Percentiles rank a stretch among this genome's conserved stretches.
phyloP scores from a whole-genome alignment of 495 filamentous ascomycete genomes.

The Glonium stellatum region DNA sequence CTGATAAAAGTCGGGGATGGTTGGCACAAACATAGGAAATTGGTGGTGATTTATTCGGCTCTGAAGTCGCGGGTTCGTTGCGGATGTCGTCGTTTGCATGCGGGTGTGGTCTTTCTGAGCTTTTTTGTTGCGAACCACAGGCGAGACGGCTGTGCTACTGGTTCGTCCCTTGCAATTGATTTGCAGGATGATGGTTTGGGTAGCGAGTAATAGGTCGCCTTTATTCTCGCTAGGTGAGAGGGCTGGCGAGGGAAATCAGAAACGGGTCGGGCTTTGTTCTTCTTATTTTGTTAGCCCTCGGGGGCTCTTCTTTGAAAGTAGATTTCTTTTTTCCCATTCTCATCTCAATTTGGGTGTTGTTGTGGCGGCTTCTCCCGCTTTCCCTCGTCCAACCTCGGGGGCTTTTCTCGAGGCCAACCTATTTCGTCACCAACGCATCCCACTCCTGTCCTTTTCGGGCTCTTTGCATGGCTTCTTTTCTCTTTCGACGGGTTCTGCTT shows the following conservation, averaged over 20 bases:
- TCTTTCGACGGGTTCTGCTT: background rate
- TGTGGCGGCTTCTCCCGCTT: background rate
- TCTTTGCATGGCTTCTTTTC: background rate
- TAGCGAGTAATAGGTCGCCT: constrained; percentile 10
- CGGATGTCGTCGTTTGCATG: constrained; percentile 20
- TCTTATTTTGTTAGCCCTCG: background rate
- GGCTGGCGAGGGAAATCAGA: background rate
- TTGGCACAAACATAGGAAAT: constrained; percentile 18
- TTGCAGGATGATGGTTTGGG: constrained; percentile 15
- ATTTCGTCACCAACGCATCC: background rate
- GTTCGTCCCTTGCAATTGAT: background rate
- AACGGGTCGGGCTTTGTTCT: background rate
- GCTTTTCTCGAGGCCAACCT: background rate
- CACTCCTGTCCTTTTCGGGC: background rate
- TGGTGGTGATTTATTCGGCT: constrained; percentile 4
- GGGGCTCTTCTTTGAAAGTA: constrained; percentile 24
- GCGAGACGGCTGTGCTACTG: background rate
- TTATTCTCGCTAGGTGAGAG: background rate
- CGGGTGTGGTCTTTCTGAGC: constrained; percentile 21
- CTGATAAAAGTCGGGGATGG: constrained; percentile 22
- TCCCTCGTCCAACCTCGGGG: background rate
- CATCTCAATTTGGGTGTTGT: constrained; percentile 7
- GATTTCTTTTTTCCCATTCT: constrained; percentile 12
- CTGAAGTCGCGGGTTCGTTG: constrained; percentile 14
- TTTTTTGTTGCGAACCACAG: constrained; percentile 17